Evolutionary conservation across 2,329 filamentous ascomycete genomes (phyloP), one percentile per base, ranked within the genome.

Genomic region (Cladosporium sp.): DNA sequence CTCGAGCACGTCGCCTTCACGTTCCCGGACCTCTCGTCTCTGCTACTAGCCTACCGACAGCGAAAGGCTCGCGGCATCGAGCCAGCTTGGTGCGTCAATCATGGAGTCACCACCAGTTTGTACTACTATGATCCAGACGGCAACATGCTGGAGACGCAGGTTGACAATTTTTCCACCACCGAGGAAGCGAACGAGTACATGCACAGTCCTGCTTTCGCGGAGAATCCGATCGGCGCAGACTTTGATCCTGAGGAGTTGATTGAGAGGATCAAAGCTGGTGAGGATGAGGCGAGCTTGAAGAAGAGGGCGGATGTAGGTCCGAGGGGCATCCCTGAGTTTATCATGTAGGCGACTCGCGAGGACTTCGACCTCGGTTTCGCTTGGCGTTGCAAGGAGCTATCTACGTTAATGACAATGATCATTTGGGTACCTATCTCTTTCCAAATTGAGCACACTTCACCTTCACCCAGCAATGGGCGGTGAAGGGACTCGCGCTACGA

Each of bases 191-290:
- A 54, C 0, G 60, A 52, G 8, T 77, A 66, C 53, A 73, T 79
- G 72, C 40, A 12, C 18, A 50, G 57, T 0, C 43, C 61, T 1
- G 59, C 59, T 8, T 74, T 74, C 49, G 53, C 20, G 0, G 54
- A 69, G 53, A 78, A 78, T 53, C 68, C 73, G 0, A 58, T 75
- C 13, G 73, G 74, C 0, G 63, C 59, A 0, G 69, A 76, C 38
- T 68, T 74, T 54, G 71, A 76, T 50, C 65, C 72, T 0, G 74
- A 76, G 18, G 72, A 73, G 1, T 53, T 71, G 27, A 61, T 71
- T 33, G 32, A 38, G 49, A 49, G 57, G n/a, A 32, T 68, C 13
- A 20, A 61, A 35, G 45, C 25, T 11, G 64, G 60, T 4, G 66
- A 62, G 39, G 51, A 54, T 32, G 53, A 62, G 38, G 45, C 30